Evolutionary conservation across 805 yeast species (phyloP), one percentile per base, ranked within the genome.

Genomic region (Teunomyces kruisii): DNA sequence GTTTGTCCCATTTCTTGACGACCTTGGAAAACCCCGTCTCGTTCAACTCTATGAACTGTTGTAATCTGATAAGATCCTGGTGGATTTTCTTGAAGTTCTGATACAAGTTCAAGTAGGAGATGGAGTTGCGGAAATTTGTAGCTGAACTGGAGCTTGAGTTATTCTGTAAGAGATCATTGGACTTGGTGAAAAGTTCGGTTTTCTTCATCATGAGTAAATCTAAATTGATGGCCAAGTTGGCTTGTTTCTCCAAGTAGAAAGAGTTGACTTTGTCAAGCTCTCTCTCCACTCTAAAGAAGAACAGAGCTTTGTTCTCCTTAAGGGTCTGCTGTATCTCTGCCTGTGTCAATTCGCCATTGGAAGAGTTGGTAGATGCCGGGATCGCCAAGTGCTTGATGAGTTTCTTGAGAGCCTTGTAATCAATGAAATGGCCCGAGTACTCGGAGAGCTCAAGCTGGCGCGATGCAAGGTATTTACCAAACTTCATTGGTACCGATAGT

Each of bases 21-120:
- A 89, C 97, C 67, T 94, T 94, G 16, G 95, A 84, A 65, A 94
- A 94, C 10, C 99, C 99, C 0, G 96, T 88, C 58, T 91, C 97
- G 62, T 94, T 94, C 47, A 94, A 75, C 64, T 91, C 97, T 32
- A 94, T 89, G 67, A 88, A 94, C 64, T 92, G 97, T 61, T 94
- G 96, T 22, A 94, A 72, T 47, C 96, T 77, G 50, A 86, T 87
- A 51, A 94, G 70, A 64, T 94, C 98, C 54, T 90, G 86, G 43
- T 95, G 85, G 55, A 88, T 88, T 56, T 94, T 84, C 62, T 85
- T 88, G 64, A 91, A 86, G 13, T 92, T 95, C 56, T 90, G 96
- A 58, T 88, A 88, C 42, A 94, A 65, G 10, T 92, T 86, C 48
- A 87, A 78, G 61, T 85, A 90, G 3, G 92, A 79, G 28, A 90